These are phyloP conservation scores for Aegilops bicornis DNA, from an alignment of 176 grass and related monocot species.

Conservation along the genomic window DNA sequence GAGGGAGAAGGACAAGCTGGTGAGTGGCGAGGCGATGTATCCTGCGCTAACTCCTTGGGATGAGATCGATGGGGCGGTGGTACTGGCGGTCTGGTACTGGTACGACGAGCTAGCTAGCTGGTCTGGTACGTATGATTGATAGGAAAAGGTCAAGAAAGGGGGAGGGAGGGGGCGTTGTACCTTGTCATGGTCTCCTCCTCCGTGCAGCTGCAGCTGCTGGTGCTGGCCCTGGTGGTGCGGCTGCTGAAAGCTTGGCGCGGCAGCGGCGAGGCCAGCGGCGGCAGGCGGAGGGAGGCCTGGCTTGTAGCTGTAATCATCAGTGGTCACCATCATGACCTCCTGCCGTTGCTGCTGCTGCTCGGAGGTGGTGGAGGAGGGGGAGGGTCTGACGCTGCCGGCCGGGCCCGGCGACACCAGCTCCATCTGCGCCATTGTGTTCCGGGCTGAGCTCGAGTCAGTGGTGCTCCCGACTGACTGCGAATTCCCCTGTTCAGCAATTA, in stretches of 20 bases:
- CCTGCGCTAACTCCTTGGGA: neutral
- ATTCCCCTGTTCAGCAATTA: conserved; percentile 73
- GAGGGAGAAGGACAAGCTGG: conserved; percentile 1
- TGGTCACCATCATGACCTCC: conserved; percentile 75
- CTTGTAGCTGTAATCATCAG: conserved; percentile 68
- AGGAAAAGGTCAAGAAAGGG: conserved; percentile 31
- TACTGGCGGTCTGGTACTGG: neutral
- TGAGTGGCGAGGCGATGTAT: neutral
- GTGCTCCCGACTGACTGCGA: conserved; percentile 80
- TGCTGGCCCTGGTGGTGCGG: neutral
- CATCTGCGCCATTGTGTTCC: conserved; percentile 71
- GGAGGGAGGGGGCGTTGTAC: conserved; percentile 30
- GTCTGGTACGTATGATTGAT: neutral
- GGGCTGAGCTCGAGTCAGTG: conserved; percentile 88
- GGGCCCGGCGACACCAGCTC: conserved; percentile 66
- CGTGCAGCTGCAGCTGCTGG: conserved; percentile 39
- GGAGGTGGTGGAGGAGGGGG: conserved; percentile 19
- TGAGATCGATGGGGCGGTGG: neutral
- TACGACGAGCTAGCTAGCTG: neutral
- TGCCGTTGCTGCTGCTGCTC: conserved; percentile 40
- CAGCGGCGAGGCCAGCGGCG: conserved; percentile 7
- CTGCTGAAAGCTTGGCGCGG: conserved; percentile 47
- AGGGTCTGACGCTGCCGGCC: conserved; percentile 41
- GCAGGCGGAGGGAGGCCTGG: conserved; percentile 20
- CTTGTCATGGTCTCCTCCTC: conserved; percentile 58